A percentile compares a stretch with the other conserved stretches of the same genome.
Conservation (phyloP, 1,284 basidiomycete genomes). For the Fomitopsis palustris region DNA sequence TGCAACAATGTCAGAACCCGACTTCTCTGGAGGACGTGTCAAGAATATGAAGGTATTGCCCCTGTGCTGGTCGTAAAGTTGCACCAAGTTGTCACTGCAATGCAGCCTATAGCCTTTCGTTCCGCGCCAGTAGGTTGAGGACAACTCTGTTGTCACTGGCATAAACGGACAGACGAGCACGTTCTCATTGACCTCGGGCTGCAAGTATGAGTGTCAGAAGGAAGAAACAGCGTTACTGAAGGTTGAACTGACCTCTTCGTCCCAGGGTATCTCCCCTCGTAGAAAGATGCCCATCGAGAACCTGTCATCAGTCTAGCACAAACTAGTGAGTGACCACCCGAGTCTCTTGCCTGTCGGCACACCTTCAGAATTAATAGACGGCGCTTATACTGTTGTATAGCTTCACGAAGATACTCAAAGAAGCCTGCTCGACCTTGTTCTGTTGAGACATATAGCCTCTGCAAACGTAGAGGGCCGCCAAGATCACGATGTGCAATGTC, state of each 20-base stretch:
- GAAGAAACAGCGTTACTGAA: background rate
- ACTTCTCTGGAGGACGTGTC: conserved; percentile 41
- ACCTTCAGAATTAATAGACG: conserved; percentile 61
- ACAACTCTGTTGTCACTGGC: conserved; percentile 43
- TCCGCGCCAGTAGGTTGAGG: conserved; percentile 48
- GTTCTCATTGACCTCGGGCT: conserved; percentile 49
- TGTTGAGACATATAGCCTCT: conserved; percentile 57
- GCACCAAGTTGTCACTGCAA: conserved; percentile 48
- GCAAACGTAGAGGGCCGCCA: conserved; percentile 48
- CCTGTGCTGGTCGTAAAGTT: conserved; percentile 52
- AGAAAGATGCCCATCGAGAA: conserved; percentile 63
- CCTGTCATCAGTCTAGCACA: conserved; percentile 50
- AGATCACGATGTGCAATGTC: conserved; percentile 51
- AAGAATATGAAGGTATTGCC: conserved; percentile 58
- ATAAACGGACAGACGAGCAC: conserved; percentile 63
- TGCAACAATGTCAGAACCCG: conserved; percentile 43
- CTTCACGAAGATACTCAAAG: conserved; percentile 56
- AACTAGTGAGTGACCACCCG: background rate
- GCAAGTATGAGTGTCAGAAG: background rate
- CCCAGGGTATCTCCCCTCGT: conserved; percentile 55
- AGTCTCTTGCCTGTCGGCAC: background rate
- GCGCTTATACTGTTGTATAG: conserved; percentile 50
- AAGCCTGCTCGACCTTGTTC: conserved; percentile 50
- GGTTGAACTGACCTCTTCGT: conserved; percentile 41
- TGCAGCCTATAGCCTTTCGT: conserved; percentile 51